Evolutionary conservation across 1,284 basidiomycete species (phyloP).

Genomic region (Malassezia vespertilionis): DNA sequence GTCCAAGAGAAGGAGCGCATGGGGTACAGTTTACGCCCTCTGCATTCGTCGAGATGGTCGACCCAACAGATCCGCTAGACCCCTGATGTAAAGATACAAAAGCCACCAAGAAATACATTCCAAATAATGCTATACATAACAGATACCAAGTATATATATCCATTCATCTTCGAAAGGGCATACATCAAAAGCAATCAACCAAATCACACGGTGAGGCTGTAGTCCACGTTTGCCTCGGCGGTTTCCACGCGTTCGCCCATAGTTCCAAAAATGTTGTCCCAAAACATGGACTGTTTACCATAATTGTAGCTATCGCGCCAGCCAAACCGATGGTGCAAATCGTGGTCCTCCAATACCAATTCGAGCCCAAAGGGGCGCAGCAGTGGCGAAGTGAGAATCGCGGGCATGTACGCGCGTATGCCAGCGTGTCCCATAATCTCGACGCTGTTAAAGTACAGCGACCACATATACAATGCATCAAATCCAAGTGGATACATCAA

Average conservation of each 20-base stretch:
- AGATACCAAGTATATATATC: no score
- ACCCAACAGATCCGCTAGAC: no score
- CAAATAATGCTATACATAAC: no score
- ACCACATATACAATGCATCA: constrained; percentile 18
- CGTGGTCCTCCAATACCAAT: constrained; percentile 41
- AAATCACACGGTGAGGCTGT: not conserved
- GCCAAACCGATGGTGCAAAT: constrained; percentile 41
- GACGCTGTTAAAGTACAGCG: constrained; percentile 20
- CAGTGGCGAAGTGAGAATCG: constrained; percentile 19
- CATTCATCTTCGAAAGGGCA: no score
- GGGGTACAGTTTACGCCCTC: no score
- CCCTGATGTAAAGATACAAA: no score
- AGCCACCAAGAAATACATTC: no score
- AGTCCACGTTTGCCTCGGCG: constrained; percentile 19
- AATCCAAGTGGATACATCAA: constrained; percentile 24
- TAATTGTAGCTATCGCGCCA: constrained; percentile 30
- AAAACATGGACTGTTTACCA: constrained; percentile 40
- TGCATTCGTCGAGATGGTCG: no score
- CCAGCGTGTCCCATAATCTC: constrained; percentile 33
- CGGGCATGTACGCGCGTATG: constrained; percentile 25
- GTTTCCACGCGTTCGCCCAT: constrained; percentile 28
- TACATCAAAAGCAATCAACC: not conserved
- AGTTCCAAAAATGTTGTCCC: constrained; percentile 38
- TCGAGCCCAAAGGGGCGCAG: constrained; percentile 27
- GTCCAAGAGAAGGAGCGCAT: no score